Percentiles rank a stretch among this genome's conserved stretches.
Evolutionary conservation across 2,329 filamentous ascomycete species (phyloP).

Genomic region (Juglanconis juglandina): DNA sequence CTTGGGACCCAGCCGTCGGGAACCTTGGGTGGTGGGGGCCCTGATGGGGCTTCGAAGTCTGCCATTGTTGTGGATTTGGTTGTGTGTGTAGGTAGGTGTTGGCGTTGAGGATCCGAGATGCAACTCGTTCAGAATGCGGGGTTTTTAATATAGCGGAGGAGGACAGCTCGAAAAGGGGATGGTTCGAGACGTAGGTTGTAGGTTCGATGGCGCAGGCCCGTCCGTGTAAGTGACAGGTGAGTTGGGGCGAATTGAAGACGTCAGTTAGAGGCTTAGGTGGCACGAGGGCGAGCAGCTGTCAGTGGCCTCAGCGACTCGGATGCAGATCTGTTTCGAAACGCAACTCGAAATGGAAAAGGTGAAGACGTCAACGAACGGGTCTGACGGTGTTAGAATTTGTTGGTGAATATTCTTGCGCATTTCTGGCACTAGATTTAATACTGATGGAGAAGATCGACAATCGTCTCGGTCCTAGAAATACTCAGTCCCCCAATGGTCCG

Average conservation of each 20-base stretch:
- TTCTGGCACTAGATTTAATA: background rate
- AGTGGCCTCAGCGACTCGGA: background rate
- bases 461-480: constrained; percentile 8
- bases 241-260: constrained; percentile 14
- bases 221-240: constrained; percentile 5
- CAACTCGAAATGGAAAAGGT: background rate
- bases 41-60: constrained; percentile 51
- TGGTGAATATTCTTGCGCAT: background rate
- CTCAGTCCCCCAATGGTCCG: background rate
- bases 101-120: background rate
- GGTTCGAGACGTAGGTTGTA: too few relatives aligned
- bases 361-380: background rate
- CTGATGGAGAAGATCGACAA: background rate
- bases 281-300: background rate
- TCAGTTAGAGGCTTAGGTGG: background rate
- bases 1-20: constrained; percentile 83
- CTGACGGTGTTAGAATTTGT: background rate
- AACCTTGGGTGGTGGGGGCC: constrained; percentile 55
- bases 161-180: too few relatives aligned
- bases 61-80: constrained; percentile 38
- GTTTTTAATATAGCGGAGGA: too few relatives aligned
- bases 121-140: too few relatives aligned
- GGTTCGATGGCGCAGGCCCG: background rate
- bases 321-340: background rate
- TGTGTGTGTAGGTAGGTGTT: background rate